Evolutionary conservation across 2,329 filamentous ascomycete genomes (phyloP).

Genomic region (Rutstroemia sydowiana): DNA sequence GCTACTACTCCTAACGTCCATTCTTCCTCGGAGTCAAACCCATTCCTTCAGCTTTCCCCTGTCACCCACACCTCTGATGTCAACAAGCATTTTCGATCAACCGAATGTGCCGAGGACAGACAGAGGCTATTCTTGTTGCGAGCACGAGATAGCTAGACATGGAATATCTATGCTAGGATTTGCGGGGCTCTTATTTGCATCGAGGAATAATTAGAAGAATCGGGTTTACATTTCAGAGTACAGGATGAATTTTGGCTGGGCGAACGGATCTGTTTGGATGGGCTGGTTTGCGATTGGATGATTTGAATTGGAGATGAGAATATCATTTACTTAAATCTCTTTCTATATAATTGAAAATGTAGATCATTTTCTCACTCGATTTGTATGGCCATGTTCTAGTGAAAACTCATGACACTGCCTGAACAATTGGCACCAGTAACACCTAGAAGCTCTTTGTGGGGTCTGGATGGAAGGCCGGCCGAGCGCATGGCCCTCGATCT

Average conservation of each 20-base stretch:
- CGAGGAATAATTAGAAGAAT: not conserved
- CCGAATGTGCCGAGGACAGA: constrained; percentile 4
- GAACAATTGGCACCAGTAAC: no score
- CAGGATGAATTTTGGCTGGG: not conserved
- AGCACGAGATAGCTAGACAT: constrained; percentile 5
- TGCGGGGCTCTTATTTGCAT: not conserved
- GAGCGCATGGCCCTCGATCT: no score
- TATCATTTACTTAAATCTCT: not conserved
- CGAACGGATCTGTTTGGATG: not conserved
- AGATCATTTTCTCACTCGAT: not conserved
- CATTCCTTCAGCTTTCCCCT: constrained; percentile 6
- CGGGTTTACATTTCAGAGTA: not conserved
- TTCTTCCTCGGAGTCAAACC: not conserved
- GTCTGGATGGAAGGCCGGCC: no score
- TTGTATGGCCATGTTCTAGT: no score
- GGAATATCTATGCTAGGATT: not conserved
- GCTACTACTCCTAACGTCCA: not conserved
- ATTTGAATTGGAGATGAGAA: not conserved
- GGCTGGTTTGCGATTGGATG: not conserved
- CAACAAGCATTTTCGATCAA: not conserved
- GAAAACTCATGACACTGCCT: no score
- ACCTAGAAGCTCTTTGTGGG: no score
- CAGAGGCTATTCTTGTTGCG: constrained; percentile 7
- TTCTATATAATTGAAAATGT: not conserved
- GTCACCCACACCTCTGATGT: not conserved